Evolutionary conservation across 495 filamentous ascomycete genomes (phyloP).

Genomic region (Talaromyces adpressus): DNA sequence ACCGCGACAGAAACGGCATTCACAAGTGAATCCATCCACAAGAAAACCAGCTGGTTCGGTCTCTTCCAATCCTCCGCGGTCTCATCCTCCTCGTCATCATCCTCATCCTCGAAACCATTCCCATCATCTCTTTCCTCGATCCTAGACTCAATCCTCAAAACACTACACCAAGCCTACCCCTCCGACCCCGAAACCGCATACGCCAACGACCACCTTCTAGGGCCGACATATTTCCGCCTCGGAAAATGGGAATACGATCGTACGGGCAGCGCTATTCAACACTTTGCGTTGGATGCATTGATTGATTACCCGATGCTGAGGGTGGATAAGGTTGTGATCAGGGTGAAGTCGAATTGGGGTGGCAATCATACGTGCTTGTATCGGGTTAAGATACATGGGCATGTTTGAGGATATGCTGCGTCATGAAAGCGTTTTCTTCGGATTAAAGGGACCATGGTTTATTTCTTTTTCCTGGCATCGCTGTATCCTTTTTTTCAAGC

Average conservation of each 20-base stretch:
- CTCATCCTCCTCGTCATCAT: neutral
- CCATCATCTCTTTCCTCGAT: conserved; percentile 15
- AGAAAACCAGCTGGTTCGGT: conserved; percentile 1
- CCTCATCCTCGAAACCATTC: conserved; percentile 5
- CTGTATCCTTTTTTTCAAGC: neutral
- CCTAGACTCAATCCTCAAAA: conserved; percentile 25
- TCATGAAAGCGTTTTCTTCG: too few species aligned
- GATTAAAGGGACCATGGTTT: too few species aligned
- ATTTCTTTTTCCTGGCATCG: neutral
- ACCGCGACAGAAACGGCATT: conserved; percentile 2
- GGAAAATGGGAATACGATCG: conserved; percentile 39
- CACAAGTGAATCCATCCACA: neutral
- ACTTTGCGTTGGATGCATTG: conserved; percentile 25
- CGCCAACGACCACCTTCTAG: conserved; percentile 27
- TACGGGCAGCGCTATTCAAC: conserved; percentile 22
- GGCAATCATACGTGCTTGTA: conserved; percentile 39
- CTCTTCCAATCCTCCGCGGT: neutral
- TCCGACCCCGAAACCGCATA: conserved; percentile 22
- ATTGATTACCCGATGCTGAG: conserved; percentile 30
- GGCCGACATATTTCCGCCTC: conserved; percentile 34
- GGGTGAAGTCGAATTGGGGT: conserved; percentile 44
- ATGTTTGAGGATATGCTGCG: conserved; percentile 15
- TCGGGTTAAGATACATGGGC: conserved; percentile 37
- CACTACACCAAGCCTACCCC: conserved; percentile 21
- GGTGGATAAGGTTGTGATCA: conserved; percentile 34